phyloP scores from a whole-genome alignment of 2,329 filamentous ascomycete species.

The Exophiala sp. region DNA sequence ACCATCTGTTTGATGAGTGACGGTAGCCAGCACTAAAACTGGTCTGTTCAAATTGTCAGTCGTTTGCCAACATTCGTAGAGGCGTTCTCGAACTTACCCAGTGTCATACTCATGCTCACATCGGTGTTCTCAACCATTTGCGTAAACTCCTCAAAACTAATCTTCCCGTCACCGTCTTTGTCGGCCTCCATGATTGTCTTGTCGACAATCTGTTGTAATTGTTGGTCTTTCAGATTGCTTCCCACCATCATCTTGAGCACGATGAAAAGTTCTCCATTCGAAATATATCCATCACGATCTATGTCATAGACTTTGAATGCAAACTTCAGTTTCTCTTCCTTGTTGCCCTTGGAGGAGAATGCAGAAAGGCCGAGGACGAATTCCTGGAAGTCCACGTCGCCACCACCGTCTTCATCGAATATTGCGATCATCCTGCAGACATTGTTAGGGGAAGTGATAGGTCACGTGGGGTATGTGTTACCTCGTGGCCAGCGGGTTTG shows the following conservation, averaged over 20 bases:
- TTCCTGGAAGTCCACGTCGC: constrained; percentile 97
- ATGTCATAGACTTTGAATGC: constrained; percentile 99
- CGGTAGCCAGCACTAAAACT: too few relatives aligned
- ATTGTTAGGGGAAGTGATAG: constrained; percentile 1
- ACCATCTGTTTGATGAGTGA: too few relatives aligned
- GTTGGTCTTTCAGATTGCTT: constrained; percentile 97
- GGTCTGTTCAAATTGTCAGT: too few relatives aligned
- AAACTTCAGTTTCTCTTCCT: constrained; percentile 96
- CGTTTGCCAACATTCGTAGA: too few relatives aligned
- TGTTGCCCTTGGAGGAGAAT: constrained; percentile 97
- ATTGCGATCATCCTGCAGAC: constrained; percentile 87
- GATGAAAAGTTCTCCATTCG: constrained; percentile 98
- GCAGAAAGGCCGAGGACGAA: constrained; percentile 93
- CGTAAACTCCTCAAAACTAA: constrained; percentile 98
- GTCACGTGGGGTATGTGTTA: constrained; percentile 36
- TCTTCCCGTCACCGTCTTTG: constrained; percentile 91
- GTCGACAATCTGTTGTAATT: constrained; percentile 97
- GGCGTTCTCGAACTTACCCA: constrained; percentile 46
- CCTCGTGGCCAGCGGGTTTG: constrained; percentile 94
- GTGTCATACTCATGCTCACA: constrained; percentile 65
- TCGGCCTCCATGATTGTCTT: constrained; percentile 99
- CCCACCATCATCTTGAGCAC: constrained; percentile 99
- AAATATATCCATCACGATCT: constrained; percentile 96
- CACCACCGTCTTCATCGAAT: constrained; percentile 96
- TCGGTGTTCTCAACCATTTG: constrained; percentile 98